These are phyloP conservation scores for Globisporangium echinulatum DNA, from an alignment of 352 stramenopile species.

Conservation along the genomic window DNA sequence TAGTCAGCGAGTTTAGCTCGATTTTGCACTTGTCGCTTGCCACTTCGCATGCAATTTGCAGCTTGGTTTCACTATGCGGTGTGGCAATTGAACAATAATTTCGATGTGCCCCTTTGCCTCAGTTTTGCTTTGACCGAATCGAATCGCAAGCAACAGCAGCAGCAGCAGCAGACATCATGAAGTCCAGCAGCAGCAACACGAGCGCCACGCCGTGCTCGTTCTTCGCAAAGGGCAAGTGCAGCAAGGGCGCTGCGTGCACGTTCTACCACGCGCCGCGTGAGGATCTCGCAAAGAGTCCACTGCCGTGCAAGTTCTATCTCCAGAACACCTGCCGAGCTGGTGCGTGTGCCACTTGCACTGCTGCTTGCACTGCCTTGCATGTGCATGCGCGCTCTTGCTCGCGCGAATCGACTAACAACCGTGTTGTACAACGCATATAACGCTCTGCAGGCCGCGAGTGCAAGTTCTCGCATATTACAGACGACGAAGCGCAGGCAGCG, in stretches of 20 bases:
- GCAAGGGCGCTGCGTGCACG: slow-evolving; percentile 52
- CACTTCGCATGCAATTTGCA: too few relatives aligned
- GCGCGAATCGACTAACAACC: too few relatives aligned
- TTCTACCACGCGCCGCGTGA: slow-evolving; percentile 52
- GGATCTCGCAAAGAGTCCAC: slow-evolving; percentile 27
- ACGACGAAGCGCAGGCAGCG: slow-evolving; percentile 14
- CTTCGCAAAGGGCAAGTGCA: slow-evolving; percentile 65
- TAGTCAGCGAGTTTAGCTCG: too few relatives aligned
- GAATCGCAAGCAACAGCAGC: too few relatives aligned
- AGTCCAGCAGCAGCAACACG: background rate
- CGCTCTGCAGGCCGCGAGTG: slow-evolving; percentile 31
- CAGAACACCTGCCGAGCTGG: slow-evolving; percentile 53
- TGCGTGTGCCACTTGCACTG: background rate
- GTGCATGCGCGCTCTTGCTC: background rate
- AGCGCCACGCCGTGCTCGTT: slow-evolving; percentile 30
- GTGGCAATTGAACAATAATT: too few relatives aligned
- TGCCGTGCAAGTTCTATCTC: slow-evolving; percentile 71
- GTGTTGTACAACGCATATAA: too few relatives aligned
- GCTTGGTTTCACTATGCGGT: too few relatives aligned
- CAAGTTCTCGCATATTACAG: slow-evolving; percentile 52
- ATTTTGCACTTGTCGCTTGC: too few relatives aligned
- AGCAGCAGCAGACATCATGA: too few relatives aligned
- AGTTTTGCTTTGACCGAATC: too few relatives aligned
- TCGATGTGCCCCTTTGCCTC: too few relatives aligned
- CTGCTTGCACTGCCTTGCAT: background rate